Base-by-base conservation (phyloP, 352 stramenopile species). In the Phytopythium ostracodes region DNA sequence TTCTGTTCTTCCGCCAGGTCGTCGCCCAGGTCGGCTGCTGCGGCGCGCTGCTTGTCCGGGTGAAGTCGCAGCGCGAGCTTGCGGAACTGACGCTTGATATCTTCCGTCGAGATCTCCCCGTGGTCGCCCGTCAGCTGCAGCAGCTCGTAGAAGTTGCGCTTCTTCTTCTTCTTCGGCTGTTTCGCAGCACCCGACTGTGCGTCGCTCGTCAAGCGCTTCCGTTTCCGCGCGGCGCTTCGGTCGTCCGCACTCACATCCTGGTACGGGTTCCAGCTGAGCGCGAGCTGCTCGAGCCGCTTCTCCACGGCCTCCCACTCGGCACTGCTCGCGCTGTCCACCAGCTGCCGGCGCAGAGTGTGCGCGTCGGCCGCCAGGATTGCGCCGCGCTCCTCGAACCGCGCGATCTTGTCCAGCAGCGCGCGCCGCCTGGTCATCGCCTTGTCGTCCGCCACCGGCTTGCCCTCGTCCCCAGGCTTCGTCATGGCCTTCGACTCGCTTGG, bases 201-300 rank as follows among this genome's bases (percentile, higher is more conserved):
- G 44, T 68, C 60, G 17, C 64, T 46, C 20, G 22, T 22, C 33
- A 35, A 44, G 31, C 35, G 35, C 53, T 46, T 36, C 20, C 53
- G 61, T 36, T 68, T 65, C 35, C 60, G 43, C 49, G 51, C 59
- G 24, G 42, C 25, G 38, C 43, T 56, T 2, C 63, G 65, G 38
- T 75, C 64, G 22, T 61, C 57, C 3, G 60, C 57, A 38, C 56
- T 76, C 36, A 74, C 67, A 53, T 87, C 71, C 63, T 92, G 84
- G 65, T 92, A 92, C 62, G 81, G 84, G 42, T 92, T 92, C 84
- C 84, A 92, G 61, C 62, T 84, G 40, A 74, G 65, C 31, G 71
- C 73, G 27, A 92, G 69, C 51, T 87, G 70, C 57, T 85, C 55
- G 15, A 92, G 66, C 27, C 84, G 79, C 64, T 72, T 53, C 62